These are phyloP conservation scores for Bipolaris oryzae DNA, from an alignment of 2,329 filamentous ascomycete species.

Conservation along the genomic window DNA sequence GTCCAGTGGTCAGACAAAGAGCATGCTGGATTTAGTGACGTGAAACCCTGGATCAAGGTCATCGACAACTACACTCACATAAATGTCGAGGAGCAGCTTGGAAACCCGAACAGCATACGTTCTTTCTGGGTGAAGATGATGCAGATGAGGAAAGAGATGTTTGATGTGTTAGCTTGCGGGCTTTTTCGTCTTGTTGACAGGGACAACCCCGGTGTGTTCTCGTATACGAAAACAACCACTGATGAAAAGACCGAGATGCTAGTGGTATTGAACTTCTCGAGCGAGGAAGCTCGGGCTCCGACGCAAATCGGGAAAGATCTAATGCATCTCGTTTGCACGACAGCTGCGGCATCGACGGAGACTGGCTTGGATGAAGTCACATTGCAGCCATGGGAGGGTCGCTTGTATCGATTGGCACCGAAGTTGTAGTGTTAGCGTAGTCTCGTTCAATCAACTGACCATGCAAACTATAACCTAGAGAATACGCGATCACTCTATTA, in stretches of 20 bases:
- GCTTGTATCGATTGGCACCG: neutral
- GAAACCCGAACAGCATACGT: slow-evolving; percentile 60
- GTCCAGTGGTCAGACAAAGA: slow-evolving; percentile 21
- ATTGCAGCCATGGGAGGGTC: slow-evolving; percentile 2
- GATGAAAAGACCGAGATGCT: slow-evolving; percentile 35
- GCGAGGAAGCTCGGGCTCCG: slow-evolving; percentile 9
- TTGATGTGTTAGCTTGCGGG: slow-evolving; percentile 69
- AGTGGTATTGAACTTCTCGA: slow-evolving; percentile 50
- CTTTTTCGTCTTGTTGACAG: slow-evolving; percentile 63
- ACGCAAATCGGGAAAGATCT: neutral
- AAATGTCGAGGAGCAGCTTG: slow-evolving; percentile 65
- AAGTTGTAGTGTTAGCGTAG: neutral
- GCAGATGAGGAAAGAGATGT: slow-evolving; percentile 59
- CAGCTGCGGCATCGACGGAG: neutral
- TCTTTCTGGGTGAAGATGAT: slow-evolving; percentile 68
- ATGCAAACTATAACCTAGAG: neutral
- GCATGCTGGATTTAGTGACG: slow-evolving; percentile 27
- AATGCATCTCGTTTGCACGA: neutral
- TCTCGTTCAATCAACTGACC: neutral
- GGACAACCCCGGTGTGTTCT: slow-evolving; percentile 61
- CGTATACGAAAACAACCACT: slow-evolving; percentile 47
- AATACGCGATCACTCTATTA: too few relatives aligned
- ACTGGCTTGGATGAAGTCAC: neutral
- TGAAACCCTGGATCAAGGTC: slow-evolving; percentile 71
- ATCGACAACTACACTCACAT: slow-evolving; percentile 65